phyloP scores from a whole-genome alignment of 2,329 filamentous ascomycete genomes.

The Cyclaneusma minus region DNA sequence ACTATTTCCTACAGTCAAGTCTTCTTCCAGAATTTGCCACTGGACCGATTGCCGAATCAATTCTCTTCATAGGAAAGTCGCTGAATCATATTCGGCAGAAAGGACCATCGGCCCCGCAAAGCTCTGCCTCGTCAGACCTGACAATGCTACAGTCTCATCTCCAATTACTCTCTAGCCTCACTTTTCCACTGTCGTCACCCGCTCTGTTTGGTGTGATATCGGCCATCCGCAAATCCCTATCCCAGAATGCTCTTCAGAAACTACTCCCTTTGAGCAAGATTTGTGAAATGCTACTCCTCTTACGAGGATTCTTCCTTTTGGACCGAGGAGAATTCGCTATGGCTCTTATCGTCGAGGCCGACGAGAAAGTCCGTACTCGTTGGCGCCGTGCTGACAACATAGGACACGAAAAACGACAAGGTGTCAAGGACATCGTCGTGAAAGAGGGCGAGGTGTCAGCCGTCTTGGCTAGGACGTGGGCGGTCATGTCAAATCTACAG shows the following conservation, averaged over 20 bases:
- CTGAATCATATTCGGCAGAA: constrained; percentile 58
- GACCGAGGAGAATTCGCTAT: constrained; percentile 84
- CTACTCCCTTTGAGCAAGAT: constrained; percentile 67
- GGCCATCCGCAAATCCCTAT: constrained; percentile 66
- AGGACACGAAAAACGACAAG: constrained; percentile 39
- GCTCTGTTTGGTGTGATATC: constrained; percentile 58
- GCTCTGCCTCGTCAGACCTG: constrained; percentile 30
- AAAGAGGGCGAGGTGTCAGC: constrained; percentile 79
- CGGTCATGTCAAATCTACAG: constrained; percentile 60
- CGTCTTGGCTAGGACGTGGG: constrained; percentile 64
- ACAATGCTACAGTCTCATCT: constrained; percentile 55
- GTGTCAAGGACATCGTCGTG: constrained; percentile 47
- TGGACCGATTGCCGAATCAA: constrained; percentile 57
- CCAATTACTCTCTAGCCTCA: constrained; percentile 48
- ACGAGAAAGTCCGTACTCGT: constrained; percentile 60
- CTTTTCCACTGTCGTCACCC: constrained; percentile 58
- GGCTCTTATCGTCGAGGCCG: constrained; percentile 71
- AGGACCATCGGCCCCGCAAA: constrained; percentile 4
- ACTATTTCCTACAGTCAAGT: constrained; percentile 40
- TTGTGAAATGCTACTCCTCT: constrained; percentile 57
- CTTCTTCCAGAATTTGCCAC: constrained; percentile 72
- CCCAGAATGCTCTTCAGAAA: constrained; percentile 68
- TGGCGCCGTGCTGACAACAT: constrained; percentile 49
- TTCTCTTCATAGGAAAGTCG: constrained; percentile 82
- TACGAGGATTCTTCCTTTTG: constrained; percentile 78